Evolutionary conservation across 345 rosid species (phyloP).

Genomic region (Lepidium didymum): DNA sequence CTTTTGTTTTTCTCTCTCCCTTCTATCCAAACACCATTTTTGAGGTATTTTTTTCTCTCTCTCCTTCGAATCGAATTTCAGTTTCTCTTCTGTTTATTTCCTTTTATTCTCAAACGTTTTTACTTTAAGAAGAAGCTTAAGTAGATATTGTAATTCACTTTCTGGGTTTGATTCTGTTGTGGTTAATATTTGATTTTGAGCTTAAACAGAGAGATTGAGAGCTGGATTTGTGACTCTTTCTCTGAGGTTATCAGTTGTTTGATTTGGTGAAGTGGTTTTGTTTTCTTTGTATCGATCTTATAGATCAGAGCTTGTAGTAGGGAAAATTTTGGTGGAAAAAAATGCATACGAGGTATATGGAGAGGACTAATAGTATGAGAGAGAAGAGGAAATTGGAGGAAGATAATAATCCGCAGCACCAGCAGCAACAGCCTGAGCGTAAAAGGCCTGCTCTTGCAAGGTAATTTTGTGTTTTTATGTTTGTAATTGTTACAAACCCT

Average conservation of each 20-base stretch:
- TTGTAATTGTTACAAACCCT: not conserved
- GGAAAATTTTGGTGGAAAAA: not conserved
- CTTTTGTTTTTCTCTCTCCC: not conserved
- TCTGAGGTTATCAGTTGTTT: not conserved
- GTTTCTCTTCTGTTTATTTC: not conserved
- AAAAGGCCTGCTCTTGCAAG: conserved; percentile 94
- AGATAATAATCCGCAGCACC: conserved; percentile 20
- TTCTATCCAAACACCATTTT: conserved; percentile 21
- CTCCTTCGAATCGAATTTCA: conserved; percentile 5
- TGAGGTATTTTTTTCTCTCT: not conserved
- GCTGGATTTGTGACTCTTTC: not conserved
- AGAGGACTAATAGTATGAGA: conserved; percentile 73
- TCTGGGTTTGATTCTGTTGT: not conserved
- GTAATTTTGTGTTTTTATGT: conserved; percentile 21
- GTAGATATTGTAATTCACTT: not conserved
- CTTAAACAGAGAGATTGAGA: not conserved
- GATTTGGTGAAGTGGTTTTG: not conserved
- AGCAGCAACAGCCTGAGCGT: conserved; percentile 57
- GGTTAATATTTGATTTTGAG: not conserved
- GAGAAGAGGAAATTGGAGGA: conserved; percentile 73
- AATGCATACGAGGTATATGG: conserved; percentile 78
- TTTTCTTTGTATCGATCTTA: conserved; percentile 7
- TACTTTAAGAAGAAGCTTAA: not conserved
- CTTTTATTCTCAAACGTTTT: too few relatives aligned
- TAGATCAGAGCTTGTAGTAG: conserved; percentile 16